Base-by-base conservation (phyloP, 768 basidiomycete genomes). In the Boletus rex-veris region DNA sequence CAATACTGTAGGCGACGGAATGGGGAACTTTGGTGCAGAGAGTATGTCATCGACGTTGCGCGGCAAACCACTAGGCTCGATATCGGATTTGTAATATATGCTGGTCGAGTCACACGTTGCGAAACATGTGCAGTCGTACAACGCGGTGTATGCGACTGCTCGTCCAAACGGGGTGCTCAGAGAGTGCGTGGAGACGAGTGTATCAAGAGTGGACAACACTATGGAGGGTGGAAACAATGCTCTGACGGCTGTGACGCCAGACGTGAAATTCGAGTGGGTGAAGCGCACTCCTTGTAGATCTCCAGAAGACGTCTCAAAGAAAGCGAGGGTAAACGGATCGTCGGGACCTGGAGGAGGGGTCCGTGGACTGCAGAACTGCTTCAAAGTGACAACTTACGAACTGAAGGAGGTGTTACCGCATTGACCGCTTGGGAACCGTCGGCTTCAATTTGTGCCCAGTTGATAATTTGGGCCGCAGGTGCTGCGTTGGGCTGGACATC, bases 231-330 rank as follows among this genome's bases (percentile, higher is more conserved):
- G 92, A 60, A 96, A 82, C 19, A 94, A 66, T 5, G 84, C 81
- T 35, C 88, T 84, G 21, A 83, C 74, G 4, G 88, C 88, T 0
- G 91, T 83, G n/a, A 94, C 86, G 33, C 91, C 94, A 4, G 94
- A 90, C 3, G 92, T 95, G 53, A 96, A 65, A 58, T 92, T 93
- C 67, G 88, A 80, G 66, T 93, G 90, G 0, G 90, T 90, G 31
- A 94, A 72, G 54, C 84, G 83, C 8, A 79, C 80, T 21, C 80
- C 86, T 52, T 79, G 80, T 8, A 86, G 65, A 37, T 77, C 74
- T 33, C 86, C 81, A 18, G 76, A 71, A 18, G 77, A 61, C 2
- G 76, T 74, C 59, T 77, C 73, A 59, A 78, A 86, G 76, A 85
- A 89, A 1, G 84, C 78, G 6, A 89, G 77, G 3, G 85, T 85